Conservation (phyloP, 1,284 basidiomycete genomes). For the Moesziomyces sp. region DNA sequence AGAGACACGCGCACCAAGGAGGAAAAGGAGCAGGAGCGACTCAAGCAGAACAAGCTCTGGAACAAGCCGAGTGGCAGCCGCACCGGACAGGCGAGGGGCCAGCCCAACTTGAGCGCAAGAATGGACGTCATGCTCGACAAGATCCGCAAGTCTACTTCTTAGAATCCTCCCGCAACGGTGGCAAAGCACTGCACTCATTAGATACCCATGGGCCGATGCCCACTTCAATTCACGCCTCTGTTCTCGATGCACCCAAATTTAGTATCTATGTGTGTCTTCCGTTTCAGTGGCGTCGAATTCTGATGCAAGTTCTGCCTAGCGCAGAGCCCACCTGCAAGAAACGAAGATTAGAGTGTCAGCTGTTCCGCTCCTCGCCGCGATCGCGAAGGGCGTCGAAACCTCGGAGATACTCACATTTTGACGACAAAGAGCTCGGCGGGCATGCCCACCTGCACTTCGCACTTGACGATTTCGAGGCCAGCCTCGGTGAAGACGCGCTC, state of each 20-base stretch:
- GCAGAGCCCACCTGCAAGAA: constrained; percentile 24
- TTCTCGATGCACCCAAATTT: too few species aligned
- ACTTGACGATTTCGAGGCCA: constrained; percentile 57
- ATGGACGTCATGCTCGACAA: constrained; percentile 66
- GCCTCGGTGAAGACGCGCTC: constrained; percentile 63
- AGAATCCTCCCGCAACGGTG: background rate
- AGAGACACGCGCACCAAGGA: constrained; percentile 47
- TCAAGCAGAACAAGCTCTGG: constrained; percentile 57
- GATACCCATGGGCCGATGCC: constrained; percentile 15
- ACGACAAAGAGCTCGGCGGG: constrained; percentile 66
- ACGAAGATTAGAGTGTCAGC: background rate
- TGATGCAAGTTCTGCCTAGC: constrained; percentile 1
- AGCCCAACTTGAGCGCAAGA: constrained; percentile 63
- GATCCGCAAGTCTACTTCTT: constrained; percentile 45
- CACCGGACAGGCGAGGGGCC: constrained; percentile 56
- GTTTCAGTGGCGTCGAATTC: background rate
- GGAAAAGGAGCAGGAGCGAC: constrained; percentile 52
- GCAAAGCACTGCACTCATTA: background rate
- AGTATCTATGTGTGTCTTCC: background rate
- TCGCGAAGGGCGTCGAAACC: background rate
- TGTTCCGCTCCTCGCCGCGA: background rate
- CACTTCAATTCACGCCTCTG: background rate
- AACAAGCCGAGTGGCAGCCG: constrained; percentile 58
- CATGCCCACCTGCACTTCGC: constrained; percentile 61
- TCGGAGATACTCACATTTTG: constrained; percentile 53